A percentile compares a stretch with the other conserved stretches of the same genome.
These are phyloP conservation scores for Cryptococcus neoformans DNA, from an alignment of 1,284 basidiomycete species.

Conservation along the genomic window DNA sequence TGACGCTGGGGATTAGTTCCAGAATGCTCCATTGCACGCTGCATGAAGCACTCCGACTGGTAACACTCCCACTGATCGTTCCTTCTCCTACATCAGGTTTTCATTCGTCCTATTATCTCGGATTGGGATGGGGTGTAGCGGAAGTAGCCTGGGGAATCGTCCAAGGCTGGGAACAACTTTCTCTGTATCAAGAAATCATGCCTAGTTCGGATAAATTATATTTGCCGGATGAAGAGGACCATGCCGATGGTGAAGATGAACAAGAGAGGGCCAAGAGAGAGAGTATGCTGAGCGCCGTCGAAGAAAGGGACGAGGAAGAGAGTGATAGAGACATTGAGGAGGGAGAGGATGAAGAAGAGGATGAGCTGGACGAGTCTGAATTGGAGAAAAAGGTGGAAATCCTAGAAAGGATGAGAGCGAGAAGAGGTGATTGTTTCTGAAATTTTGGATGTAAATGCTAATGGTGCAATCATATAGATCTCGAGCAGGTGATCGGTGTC, in stretches of 20 bases:
- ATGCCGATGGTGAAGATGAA: neutral
- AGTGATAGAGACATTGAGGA: constrained; percentile 22
- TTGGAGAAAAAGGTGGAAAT: constrained; percentile 43
- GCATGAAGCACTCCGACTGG: constrained; percentile 43
- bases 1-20: constrained; percentile 14
- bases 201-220: constrained; percentile 2
- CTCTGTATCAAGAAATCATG: constrained; percentile 45
- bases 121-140: constrained; percentile 47
- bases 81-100: constrained; percentile 44
- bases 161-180: constrained; percentile 46
- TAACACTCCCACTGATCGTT: constrained; percentile 36
- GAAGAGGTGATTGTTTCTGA: constrained; percentile 11
- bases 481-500: constrained; percentile 45
- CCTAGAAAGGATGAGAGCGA: constrained; percentile 42
- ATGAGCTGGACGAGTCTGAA: constrained; percentile 38
- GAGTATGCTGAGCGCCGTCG: constrained; percentile 7
- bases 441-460: constrained; percentile 19
- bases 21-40: constrained; percentile 36
- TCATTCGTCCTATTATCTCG: constrained; percentile 47
- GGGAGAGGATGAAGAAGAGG: constrained; percentile 41
- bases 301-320: constrained; percentile 13
- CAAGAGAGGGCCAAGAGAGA: neutral
- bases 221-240: neutral
- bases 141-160: constrained; percentile 47
- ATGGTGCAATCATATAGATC: neutral